Base-by-base conservation (phyloP, 192 early-diverging fungal genomes). In the Coemansia sp. region DNA sequence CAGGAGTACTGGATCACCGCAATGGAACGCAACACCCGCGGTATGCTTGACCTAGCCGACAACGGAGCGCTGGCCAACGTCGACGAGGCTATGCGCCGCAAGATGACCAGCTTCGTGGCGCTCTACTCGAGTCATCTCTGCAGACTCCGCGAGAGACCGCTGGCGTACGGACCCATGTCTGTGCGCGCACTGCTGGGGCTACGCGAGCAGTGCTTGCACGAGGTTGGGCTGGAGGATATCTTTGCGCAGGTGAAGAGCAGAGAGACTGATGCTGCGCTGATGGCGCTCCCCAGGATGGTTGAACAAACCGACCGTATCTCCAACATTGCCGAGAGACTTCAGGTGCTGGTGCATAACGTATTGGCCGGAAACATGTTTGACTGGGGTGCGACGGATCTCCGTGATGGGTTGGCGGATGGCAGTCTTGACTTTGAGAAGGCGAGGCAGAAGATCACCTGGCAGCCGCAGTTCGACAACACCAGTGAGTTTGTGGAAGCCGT, bases 351-450 rank as follows among this genome's bases (percentile, higher is more conserved):
- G 56, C 82, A 85, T 36, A 91, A 94, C 67, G 84, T 91, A 22
- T 69, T 93, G 58, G 89, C 91, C 9, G 90, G 92, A 21, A 94
- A 94, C 73, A 93, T 93, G 92, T 93, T 89, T 57, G 92, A 94
- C 77, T 94, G 92, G 92, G 87, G 92, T 4, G 85, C 89, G 1
- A 74, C 82, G 32, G 72, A 77, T 37, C 78, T 94, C 42, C 83
- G 86, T 15, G 82, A 86, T 42, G 71, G 85, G 82, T 66, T 93
- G 36, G 75, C 72, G 15, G 71, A 58, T 6, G 90, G 89, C 16
- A 73, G 78, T 19, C 76, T 94, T 41, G 83, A 87, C 55, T 88
- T 94, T 63, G 72, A 68, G 15, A 62, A 65, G 4, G 92, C 88
- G 1, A 65, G 67, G 7, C 68, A 67, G 8, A 84, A 81, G 49